Base-by-base conservation (phyloP, 139 green algal species). In the Chlorella sorokiniana region DNA sequence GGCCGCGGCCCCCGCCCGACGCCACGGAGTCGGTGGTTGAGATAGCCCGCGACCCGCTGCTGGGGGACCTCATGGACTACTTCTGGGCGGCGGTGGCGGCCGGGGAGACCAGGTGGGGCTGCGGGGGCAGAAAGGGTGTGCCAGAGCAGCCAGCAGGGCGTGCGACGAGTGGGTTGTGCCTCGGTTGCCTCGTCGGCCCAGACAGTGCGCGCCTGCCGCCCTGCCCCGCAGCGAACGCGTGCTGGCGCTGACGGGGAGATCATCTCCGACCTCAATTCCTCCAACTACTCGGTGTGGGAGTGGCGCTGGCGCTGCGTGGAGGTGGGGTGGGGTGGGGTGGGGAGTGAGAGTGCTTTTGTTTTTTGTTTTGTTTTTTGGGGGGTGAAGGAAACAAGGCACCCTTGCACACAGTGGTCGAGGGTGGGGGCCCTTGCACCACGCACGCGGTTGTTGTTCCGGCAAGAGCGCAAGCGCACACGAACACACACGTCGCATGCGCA, bases 201-300 rank as follows among this genome's bases (percentile, higher is more conserved):
- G n/a, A n/a, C n/a, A n/a, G n/a, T n/a, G n/a, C n/a, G 61, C 29
- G 29, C 20, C 20, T 72, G 6, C 18, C 35, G 1, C 35, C 10
- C 64, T 45, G 64, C 35, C 41, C 8, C 10, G 81, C 22, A 95
- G 89, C 67, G 45, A 75, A 9, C 85, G 94, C 1, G 90, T 89
- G 64, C 84, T 95, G 61, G 35, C 65, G 4, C 88, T 96, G 31
- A 94, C 92, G 0, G 87, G 78, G 86, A 95, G 45, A 81, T 94
- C 38, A 93, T 94, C 52, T 76, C 86, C 25, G 65, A 83, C 31
- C 48, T 91, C 65, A 97, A 96, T 68, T 83, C 90, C 33, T 92
- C 94, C 10, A 83, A 96, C 84, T 96, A 96, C 88, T 94, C 86
- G 25, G 94, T 91, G 5, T 97, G 94, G 94, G 81, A 90, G 69